Conservation (phyloP, 176 grass and related monocot species). For the Zoysia pacifica region DNA sequence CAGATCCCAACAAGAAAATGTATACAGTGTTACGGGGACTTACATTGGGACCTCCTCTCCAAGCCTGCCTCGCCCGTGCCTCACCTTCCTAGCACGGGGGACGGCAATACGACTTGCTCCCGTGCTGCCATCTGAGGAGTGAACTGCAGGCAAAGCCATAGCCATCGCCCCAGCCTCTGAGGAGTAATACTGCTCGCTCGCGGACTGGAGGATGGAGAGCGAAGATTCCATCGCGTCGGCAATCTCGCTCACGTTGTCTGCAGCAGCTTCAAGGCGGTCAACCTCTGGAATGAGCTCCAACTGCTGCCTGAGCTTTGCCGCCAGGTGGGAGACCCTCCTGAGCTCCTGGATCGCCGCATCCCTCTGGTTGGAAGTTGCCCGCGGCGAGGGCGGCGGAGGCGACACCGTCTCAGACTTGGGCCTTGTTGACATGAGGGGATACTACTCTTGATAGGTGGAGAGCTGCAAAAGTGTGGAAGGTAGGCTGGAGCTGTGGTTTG, state of each 20-base stretch:
- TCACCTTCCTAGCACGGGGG: constrained; percentile 23
- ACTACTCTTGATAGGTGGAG: background rate
- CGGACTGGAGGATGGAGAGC: constrained; percentile 42
- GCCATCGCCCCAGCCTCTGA: background rate
- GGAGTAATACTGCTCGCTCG: constrained; percentile 25
- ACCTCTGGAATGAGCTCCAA: constrained; percentile 44
- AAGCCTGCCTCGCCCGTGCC: constrained; percentile 16
- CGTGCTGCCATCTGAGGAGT: background rate
- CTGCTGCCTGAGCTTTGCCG: constrained; percentile 28
- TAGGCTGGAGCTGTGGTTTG: background rate
- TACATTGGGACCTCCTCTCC: constrained; percentile 31
- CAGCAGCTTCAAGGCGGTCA: constrained; percentile 19
- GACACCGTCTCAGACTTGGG: constrained; percentile 20
- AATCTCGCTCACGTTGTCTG: constrained; percentile 30
- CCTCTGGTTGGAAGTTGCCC: background rate
- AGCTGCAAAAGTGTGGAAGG: constrained; percentile 11
- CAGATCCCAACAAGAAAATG: background rate
- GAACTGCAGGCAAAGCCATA: background rate
- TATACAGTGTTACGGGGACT: background rate
- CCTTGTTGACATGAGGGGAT: background rate
- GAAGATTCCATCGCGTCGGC: constrained; percentile 32
- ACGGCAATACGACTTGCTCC: background rate
- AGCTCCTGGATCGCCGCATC: constrained; percentile 44
- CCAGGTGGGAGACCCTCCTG: constrained; percentile 29
- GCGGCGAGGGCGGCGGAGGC: background rate